Percentiles rank a stretch among this genome's conserved stretches.
These are phyloP conservation scores for Boletus edulis DNA, from an alignment of 768 basidiomycete genomes.

Conservation along the genomic window DNA sequence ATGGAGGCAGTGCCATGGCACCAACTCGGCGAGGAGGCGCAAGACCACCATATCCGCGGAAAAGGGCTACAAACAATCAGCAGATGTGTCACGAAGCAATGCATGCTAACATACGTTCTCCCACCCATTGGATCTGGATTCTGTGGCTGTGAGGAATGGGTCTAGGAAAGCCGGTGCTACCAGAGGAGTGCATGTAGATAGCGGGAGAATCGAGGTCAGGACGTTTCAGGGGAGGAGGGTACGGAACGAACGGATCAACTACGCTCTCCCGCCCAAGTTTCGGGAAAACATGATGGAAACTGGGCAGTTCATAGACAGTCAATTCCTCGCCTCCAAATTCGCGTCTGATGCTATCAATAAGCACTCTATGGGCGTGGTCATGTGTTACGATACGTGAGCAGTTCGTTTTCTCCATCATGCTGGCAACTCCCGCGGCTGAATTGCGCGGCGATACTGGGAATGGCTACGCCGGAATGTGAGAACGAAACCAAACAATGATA, in stretches of 20 bases:
- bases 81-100: too few species aligned
- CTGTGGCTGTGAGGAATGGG: slow-evolving; percentile 35
- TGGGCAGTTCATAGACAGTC: slow-evolving; percentile 9
- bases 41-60: not conserved
- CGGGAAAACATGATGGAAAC: slow-evolving; percentile 33
- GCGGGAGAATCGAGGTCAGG: slow-evolving; percentile 10
- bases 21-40: slow-evolving; percentile 11
- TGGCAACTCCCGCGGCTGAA: not conserved
- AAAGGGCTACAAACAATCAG: not conserved
- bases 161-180: slow-evolving; percentile 49
- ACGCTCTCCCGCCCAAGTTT: slow-evolving; percentile 22
- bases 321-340: not conserved
- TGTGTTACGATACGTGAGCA: slow-evolving; percentile 21
- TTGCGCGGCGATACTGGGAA: not conserved
- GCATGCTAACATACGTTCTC: slow-evolving; percentile 26
- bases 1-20: slow-evolving; percentile 36
- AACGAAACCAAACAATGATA: not conserved
- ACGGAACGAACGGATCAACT: slow-evolving; percentile 10
- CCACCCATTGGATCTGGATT: slow-evolving; percentile 33
- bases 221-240: not conserved
- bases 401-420: not conserved
- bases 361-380: not conserved
- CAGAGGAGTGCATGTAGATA: slow-evolving; percentile 21
- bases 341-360: slow-evolving; percentile 9
- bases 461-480: not conserved